phyloP scores from a whole-genome alignment of 2,329 filamentous ascomycete species.

The Teratosphaeria destructans region DNA sequence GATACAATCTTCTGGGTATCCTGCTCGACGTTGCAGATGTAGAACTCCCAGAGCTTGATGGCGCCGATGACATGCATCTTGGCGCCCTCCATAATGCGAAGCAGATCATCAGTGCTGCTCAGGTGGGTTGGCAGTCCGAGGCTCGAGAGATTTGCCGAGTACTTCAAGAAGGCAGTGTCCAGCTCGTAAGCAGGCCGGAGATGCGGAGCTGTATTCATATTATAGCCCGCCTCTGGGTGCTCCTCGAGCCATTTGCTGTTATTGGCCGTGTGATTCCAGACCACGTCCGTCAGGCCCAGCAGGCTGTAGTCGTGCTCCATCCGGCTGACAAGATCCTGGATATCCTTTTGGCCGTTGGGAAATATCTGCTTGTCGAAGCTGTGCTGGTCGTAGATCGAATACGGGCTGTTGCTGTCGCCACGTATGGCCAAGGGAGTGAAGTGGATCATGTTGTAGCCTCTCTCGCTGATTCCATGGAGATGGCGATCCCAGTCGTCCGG shows the following conservation, averaged over 20 bases:
- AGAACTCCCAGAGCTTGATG: conserved; percentile 87
- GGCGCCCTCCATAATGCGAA: conserved; percentile 72
- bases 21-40: conserved; percentile 67
- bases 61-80: conserved; percentile 69
- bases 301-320: conserved; percentile 79
- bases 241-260: conserved; percentile 91
- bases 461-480: conserved; percentile 72
- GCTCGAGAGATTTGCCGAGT: conserved; percentile 50
- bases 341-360: conserved; percentile 72
- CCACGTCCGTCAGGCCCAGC: conserved; percentile 85
- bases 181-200: conserved; percentile 59
- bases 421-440: conserved; percentile 89
- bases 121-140: conserved; percentile 69
- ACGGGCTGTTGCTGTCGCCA: conserved; percentile 87
- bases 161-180: conserved; percentile 61
- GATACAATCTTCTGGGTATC: conserved; percentile 59
- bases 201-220: conserved; percentile 76
- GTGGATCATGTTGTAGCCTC: conserved; percentile 98
- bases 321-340: conserved; percentile 63
- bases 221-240: conserved; percentile 93
- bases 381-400: conserved; percentile 90
- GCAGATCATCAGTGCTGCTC: conserved; percentile 59
- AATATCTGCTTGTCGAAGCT: conserved; percentile 75
- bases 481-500: conserved; percentile 85
- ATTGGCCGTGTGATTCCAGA: conserved; percentile 94